Percentiles rank a stretch among this genome's conserved stretches.
These are phyloP conservation scores for Rhizophlyctis rosea DNA, from an alignment of 192 early-diverging fungal genomes.

Conservation along the genomic window DNA sequence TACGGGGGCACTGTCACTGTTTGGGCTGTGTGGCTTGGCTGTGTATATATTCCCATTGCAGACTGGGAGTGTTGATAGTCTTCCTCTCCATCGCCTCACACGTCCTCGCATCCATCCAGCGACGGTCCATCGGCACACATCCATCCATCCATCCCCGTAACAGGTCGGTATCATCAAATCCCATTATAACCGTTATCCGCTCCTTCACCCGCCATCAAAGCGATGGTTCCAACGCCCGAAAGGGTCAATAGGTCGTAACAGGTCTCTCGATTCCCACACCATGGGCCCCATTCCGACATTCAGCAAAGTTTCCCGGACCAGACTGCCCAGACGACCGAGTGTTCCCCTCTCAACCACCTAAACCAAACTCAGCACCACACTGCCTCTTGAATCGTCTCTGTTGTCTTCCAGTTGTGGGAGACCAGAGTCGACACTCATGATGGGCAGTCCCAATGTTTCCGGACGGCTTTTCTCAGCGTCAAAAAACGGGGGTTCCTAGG, in stretches of 20 bases:
- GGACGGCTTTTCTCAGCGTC: neutral
- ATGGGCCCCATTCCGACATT: neutral
- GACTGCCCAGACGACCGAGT: neutral
- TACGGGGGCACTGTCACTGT: no score
- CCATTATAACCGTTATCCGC: neutral
- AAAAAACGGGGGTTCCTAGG: slow-evolving; percentile 1
- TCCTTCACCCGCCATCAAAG: neutral
- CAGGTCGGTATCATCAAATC: neutral
- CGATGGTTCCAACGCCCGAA: neutral
- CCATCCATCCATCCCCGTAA: neutral
- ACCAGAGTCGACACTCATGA: slow-evolving; percentile 36
- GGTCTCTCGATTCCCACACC: neutral
- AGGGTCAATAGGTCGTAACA: neutral
- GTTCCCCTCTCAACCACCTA: neutral
- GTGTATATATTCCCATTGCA: no score
- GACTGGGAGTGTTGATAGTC: no score
- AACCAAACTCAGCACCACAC: slow-evolving; percentile 4
- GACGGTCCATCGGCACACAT: neutral
- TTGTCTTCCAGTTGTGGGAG: neutral
- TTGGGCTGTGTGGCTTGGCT: no score
- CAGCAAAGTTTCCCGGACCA: neutral
- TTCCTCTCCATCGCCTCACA: neutral
- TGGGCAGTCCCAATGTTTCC: slow-evolving; percentile 18
- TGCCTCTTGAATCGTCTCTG: slow-evolving; percentile 27
- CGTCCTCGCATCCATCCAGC: neutral